These are phyloP conservation scores for Pelargonium fulgidum DNA, from an alignment of 441 rosid genomes.

Conservation along the genomic window DNA sequence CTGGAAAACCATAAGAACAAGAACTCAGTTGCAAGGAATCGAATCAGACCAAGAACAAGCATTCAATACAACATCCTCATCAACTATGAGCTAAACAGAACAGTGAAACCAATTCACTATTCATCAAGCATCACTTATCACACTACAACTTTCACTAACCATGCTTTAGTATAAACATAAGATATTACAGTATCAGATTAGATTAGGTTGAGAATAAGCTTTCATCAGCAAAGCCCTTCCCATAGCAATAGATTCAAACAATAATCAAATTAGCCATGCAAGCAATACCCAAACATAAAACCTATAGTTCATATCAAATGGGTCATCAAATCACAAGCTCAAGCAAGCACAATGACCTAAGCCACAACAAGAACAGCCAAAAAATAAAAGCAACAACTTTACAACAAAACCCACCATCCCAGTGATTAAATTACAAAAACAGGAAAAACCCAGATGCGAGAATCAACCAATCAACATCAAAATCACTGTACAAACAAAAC, in stretches of 20 bases:
- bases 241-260: neutral
- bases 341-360: neutral
- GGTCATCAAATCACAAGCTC: neutral
- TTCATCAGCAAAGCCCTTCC: neutral
- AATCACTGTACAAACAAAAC: neutral
- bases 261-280: neutral
- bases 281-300: neutral
- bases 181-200: neutral
- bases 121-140: neutral
- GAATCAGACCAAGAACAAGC: neutral
- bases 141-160: neutral
- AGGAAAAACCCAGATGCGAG: neutral
- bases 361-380: neutral
- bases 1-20: constrained; percentile 6
- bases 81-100: neutral
- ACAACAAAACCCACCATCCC: neutral
- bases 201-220: neutral
- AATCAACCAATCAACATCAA: neutral
- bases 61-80: neutral
- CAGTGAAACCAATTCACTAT: neutral
- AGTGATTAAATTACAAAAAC: neutral
- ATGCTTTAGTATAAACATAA: neutral
- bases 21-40: neutral
- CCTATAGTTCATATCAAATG: neutral
- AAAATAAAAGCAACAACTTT: neutral